Base-by-base conservation (phyloP, 371 early-diverging fungal genomes). In the Rhizopus delemar region DNA sequence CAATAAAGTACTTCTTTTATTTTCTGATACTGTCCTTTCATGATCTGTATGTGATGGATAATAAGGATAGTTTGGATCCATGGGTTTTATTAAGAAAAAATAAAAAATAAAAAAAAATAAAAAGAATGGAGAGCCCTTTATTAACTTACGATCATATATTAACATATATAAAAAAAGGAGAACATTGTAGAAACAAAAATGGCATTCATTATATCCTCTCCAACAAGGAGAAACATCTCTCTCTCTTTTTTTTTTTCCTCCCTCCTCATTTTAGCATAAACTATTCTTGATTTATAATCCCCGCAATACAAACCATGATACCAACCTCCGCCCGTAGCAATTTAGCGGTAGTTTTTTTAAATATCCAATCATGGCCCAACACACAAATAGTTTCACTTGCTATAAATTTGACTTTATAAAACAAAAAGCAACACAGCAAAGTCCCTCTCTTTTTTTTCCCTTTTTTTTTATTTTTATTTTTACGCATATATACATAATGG, bases 401-500 rank as follows among this genome's bases (percentile, higher is more conserved):
- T 41, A 28, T 34, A 59, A 36, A 39, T 43, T 51, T 51, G 48
- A 39, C 46, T 41, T 31, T 51, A 7, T 22, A 32, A 46, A 53
- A 36, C 39, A 33, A 7, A 46, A 48, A 48, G 58, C 35, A 49
- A 22, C 39, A 13, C 13, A 43, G 43, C n/a, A 43, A 43, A 8
- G 43, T 43, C 45, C 56, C 32, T 57, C 41, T 57, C 57, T 16
- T 22, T 50, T 46, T 64, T 6, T 54, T 49, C 35, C 59, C 56
- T 54, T 48, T 33, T 53, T 46, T 55, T 49, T 55, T 56, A 15
- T 50, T 33, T 60, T 48, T 35, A 41, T 35, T 52, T 55, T 31
- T 13, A 38, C 39, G 13, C 39, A n/a, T 32, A 43, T 8, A 34
- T 51, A 22, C 38, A 57, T 66, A 45, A 78, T 78, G 75, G 78